Percentiles rank a stretch among this genome's conserved stretches.
phyloP scores from a whole-genome alignment of 495 filamentous ascomycete genomes.

The Penicillium tannophilum region DNA sequence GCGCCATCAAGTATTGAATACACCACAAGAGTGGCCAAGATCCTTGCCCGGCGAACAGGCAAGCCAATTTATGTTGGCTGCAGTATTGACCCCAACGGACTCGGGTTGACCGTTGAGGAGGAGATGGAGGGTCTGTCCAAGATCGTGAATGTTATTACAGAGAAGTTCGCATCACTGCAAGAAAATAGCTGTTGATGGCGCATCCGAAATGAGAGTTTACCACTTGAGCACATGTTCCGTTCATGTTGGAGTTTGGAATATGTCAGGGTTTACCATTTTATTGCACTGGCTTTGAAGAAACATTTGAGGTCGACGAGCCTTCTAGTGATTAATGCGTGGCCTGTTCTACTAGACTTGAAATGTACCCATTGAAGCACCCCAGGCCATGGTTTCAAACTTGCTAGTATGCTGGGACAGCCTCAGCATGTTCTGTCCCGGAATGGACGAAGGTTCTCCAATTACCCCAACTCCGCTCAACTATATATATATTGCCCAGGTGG shows the following conservation, averaged over 20 bases:
- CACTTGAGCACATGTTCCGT: background rate
- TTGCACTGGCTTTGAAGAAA: no score
- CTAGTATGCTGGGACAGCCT: no score
- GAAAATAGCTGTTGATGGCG: background rate
- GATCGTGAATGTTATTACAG: slow-evolving; percentile 67
- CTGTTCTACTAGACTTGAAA: no score
- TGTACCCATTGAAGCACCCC: no score
- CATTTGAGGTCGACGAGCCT: no score
- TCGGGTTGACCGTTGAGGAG: slow-evolving; percentile 82
- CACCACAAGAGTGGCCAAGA: slow-evolving; percentile 78
- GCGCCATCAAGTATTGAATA: slow-evolving; percentile 79
- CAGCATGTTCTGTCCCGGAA: no score
- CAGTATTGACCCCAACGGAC: slow-evolving; percentile 57
- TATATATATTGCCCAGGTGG: no score
- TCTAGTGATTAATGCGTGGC: no score
- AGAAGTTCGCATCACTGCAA: slow-evolving; percentile 24
- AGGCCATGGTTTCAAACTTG: no score
- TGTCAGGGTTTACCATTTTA: no score
- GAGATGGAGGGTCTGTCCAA: slow-evolving; percentile 85
- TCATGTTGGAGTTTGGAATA: background rate
- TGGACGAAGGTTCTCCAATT: no score
- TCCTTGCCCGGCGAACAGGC: slow-evolving; percentile 68
- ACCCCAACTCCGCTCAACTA: no score
- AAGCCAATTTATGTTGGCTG: slow-evolving; percentile 85
- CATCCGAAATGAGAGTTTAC: background rate